These are phyloP conservation scores for Iberis pinnata DNA, from an alignment of 345 rosid species.

Conservation along the genomic window DNA sequence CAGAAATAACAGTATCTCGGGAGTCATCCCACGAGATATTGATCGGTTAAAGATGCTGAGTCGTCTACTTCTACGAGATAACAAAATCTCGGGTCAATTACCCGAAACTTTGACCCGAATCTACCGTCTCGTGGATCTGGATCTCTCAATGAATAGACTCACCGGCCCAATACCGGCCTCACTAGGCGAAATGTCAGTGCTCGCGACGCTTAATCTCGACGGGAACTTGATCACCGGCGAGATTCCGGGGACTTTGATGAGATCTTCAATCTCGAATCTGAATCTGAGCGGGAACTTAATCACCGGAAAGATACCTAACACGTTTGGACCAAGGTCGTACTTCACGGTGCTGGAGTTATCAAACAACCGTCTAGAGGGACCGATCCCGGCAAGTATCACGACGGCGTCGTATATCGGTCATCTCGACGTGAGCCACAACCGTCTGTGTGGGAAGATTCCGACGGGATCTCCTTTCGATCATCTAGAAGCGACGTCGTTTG, in stretches of 20 bases:
- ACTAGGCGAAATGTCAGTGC: slow-evolving; percentile 61
- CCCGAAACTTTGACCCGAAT: slow-evolving; percentile 51
- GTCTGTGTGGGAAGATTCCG: slow-evolving; percentile 76
- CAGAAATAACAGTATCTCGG: slow-evolving; percentile 49
- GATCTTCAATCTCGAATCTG: slow-evolving; percentile 61
- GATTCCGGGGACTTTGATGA: slow-evolving; percentile 49
- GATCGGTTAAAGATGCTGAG: slow-evolving; percentile 65
- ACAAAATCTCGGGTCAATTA: slow-evolving; percentile 57
- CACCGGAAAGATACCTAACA: slow-evolving; percentile 61
- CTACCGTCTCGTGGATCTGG: slow-evolving; percentile 70
- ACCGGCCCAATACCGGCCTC: slow-evolving; percentile 46
- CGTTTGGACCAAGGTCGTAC: slow-evolving; percentile 57
- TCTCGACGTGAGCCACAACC: slow-evolving; percentile 75
- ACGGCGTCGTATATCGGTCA: slow-evolving; percentile 58
- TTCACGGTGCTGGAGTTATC: slow-evolving; percentile 73
- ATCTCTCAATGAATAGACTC: slow-evolving; percentile 48
- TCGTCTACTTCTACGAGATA: slow-evolving; percentile 52
- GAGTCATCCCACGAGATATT: slow-evolving; percentile 49
- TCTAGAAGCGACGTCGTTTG: slow-evolving; percentile 56
- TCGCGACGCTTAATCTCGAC: slow-evolving; percentile 58
- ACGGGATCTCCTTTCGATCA: slow-evolving; percentile 62
- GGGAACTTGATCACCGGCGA: slow-evolving; percentile 50
- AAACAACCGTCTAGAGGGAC: slow-evolving; percentile 53
- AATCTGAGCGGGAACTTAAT: slow-evolving; percentile 56
- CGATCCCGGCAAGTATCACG: slow-evolving; percentile 48